These are phyloP conservation scores for Sporothrix inflata DNA, from an alignment of 2,329 filamentous ascomycete species.

Conservation along the genomic window DNA sequence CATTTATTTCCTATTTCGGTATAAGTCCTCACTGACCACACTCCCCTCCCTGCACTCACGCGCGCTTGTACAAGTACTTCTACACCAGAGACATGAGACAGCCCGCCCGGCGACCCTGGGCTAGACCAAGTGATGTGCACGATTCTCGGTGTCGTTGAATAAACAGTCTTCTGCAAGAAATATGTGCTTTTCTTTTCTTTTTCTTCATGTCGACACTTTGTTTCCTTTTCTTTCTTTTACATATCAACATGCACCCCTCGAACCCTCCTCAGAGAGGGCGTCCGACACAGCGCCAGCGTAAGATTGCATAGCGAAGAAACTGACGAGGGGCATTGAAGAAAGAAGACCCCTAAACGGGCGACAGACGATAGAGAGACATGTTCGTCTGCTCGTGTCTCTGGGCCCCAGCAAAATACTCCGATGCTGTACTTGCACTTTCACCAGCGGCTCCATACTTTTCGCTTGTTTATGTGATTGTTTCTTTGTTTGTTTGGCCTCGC, in stretches of 20 bases:
- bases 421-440: not conserved
- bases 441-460: too few species aligned
- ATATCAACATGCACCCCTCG: not conserved
- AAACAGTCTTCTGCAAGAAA: not conserved
- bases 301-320: not conserved
- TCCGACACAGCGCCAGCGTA: not conserved
- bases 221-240: not conserved
- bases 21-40: not conserved
- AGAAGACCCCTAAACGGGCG: not conserved
- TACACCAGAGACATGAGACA: not conserved
- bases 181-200: not conserved
- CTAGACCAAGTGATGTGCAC: not conserved
- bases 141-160: not conserved
- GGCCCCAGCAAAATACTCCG: not conserved
- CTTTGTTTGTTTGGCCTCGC: not conserved
- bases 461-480: not conserved
- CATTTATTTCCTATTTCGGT: slow-evolving; percentile 14
- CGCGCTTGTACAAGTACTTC: not conserved
- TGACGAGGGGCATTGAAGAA: not conserved
- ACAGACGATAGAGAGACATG: not conserved
- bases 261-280: not conserved
- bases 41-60: not conserved
- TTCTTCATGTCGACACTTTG: not conserved
- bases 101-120: not conserved
- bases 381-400: not conserved